Evolutionary conservation across 2,329 filamentous ascomycete species (phyloP), one percentile per base, ranked within the genome.

Genomic region (Helminthosporium solani): DNA sequence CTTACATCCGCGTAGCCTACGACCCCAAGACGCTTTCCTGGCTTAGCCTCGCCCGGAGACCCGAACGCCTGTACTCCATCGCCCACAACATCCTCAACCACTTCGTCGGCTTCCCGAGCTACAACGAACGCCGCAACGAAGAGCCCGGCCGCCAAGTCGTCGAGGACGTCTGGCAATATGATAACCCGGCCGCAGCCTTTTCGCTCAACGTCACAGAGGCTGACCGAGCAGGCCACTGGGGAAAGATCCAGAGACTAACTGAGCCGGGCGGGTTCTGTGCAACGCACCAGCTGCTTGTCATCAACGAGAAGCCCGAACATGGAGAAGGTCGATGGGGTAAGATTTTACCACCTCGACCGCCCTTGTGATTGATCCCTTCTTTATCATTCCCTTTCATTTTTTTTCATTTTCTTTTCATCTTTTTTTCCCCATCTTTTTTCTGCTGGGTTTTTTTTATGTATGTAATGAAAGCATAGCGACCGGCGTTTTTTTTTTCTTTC

Each of bases 1-100:
- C 87, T 0, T 90, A 81, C 59, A 79, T 90, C 34, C 81, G 87
- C 15, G 85, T 88, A 3, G 83, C 86, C 1, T 90, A 90, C 63
- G 78, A 80, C 37, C 68, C 73, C 23, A 62, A 63, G 3, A 81
- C 82, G 0, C 74, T 87, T 7, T 70, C 71, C 1, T 84, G 81
- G 79, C 73, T 89, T 2, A 70, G 75, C 2, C 68, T 83, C 21
- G 79, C 80, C 4, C 79, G 81, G 47, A 80, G 83, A 11, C 84
- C 86, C 57, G 87, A 90, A 66, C 73, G 81, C 4, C 72, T 90
- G 0, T 84, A 86, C 50, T 73, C 76, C 0, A 66, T 79, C 3
- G 74, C 81, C 2, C 84, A 89, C 57, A 71, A 74, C 21, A 62
- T 88, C 15, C 65, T 83, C 12, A 85, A 80, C 42, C 73, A 73